phyloP scores from a whole-genome alignment of 1,284 basidiomycete genomes.

The Pholiota adiposa region DNA sequence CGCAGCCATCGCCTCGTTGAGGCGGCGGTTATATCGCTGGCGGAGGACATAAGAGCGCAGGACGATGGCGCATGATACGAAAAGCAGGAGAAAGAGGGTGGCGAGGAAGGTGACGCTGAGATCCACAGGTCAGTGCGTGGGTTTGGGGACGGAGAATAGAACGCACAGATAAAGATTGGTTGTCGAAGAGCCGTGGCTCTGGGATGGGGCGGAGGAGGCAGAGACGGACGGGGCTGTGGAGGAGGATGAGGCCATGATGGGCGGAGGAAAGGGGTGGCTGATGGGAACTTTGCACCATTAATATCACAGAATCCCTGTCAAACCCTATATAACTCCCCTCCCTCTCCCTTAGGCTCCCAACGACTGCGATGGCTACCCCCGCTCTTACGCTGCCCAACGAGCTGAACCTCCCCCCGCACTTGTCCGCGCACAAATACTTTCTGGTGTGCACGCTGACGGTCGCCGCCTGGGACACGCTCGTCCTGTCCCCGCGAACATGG shows the following conservation, averaged over 20 bases:
- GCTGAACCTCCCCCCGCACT: slow-evolving; percentile 73
- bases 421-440: slow-evolving; percentile 87
- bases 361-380: slow-evolving; percentile 2
- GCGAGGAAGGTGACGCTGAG: slow-evolving; percentile 72
- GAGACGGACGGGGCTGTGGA: slow-evolving; percentile 9
- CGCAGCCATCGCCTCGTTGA: slow-evolving; percentile 54
- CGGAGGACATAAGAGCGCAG: slow-evolving; percentile 64
- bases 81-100: slow-evolving; percentile 66
- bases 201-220: slow-evolving; percentile 40
- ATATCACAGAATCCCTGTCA: neutral
- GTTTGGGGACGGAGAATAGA: neutral
- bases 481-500: slow-evolving; percentile 77
- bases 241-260: slow-evolving; percentile 18
- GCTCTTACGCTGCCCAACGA: slow-evolving; percentile 39
- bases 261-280: slow-evolving; percentile 23
- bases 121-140: slow-evolving; percentile 8
- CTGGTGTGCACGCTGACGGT: slow-evolving; percentile 83
- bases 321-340: neutral
- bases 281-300: slow-evolving; percentile 16
- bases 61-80: slow-evolving; percentile 66
- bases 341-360: neutral
- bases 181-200: slow-evolving; percentile 40
- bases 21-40: slow-evolving; percentile 54
- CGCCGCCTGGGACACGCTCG: slow-evolving; percentile 84
- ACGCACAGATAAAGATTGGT: slow-evolving; percentile 45